Percentiles rank a stretch among this genome's conserved stretches.
Evolutionary conservation across 164 flowering plant genomes (phyloP).

Genomic region (Akebia trifoliata): DNA sequence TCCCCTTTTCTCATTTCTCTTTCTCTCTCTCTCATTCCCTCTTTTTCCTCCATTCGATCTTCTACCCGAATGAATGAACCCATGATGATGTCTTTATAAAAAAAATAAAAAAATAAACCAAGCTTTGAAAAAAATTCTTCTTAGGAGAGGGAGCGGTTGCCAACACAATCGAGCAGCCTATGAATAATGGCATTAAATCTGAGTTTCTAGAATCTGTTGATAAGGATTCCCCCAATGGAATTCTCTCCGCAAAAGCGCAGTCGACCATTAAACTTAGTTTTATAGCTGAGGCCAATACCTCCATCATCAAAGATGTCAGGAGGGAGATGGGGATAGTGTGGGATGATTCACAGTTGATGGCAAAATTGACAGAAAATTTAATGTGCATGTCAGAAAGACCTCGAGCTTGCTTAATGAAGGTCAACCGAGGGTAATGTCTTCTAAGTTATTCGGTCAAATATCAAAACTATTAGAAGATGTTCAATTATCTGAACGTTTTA

Average conservation of each 20-base stretch:
- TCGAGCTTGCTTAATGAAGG: conserved; percentile 92
- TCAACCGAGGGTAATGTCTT: conserved; percentile 66
- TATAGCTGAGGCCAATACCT: conserved; percentile 22
- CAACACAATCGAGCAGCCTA: conserved; percentile 42
- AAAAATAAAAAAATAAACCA: too few species aligned
- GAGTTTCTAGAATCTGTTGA: conserved; percentile 50
- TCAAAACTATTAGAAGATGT: conserved; percentile 75
- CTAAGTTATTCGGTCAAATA: conserved; percentile 74
- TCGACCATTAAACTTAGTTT: conserved; percentile 15
- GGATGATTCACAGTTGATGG: conserved; percentile 73
- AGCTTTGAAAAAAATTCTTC: too few species aligned
- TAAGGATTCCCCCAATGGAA: conserved; percentile 26
- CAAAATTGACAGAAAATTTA: conserved; percentile 65
- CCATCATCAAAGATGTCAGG: conserved; percentile 22
- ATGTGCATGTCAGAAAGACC: conserved; percentile 61
- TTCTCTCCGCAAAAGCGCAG: conserved; percentile 18
- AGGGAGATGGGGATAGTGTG: conserved; percentile 31
- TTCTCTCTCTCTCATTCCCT: too few species aligned
- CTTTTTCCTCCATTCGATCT: too few species aligned
- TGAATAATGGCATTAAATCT: conserved; percentile 29
- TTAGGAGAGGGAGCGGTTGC: conserved; percentile 36
- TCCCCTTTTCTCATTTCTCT: too few species aligned
- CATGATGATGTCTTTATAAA: too few species aligned
- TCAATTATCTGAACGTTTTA: conserved; percentile 60
- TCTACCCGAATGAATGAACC: too few species aligned